phyloP scores from a whole-genome alignment of 2,329 filamentous ascomycete genomes.

The Sporothrix schenckii region DNA sequence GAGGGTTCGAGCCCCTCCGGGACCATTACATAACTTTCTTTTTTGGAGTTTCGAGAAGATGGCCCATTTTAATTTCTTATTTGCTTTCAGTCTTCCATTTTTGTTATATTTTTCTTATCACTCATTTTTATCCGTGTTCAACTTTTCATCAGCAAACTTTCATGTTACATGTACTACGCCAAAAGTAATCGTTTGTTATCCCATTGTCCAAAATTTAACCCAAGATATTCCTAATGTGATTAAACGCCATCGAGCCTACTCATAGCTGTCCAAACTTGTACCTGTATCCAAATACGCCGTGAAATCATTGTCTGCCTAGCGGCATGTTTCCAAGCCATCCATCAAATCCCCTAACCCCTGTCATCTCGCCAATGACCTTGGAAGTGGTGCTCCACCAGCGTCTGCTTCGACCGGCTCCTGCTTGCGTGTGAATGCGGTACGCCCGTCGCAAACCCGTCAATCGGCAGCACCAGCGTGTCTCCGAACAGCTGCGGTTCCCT shows the following conservation, averaged over 20 bases:
- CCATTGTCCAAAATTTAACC: too few species aligned
- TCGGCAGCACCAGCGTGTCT: conserved; percentile 37
- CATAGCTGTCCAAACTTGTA: background rate
- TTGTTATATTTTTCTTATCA: background rate
- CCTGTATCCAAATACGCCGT: background rate
- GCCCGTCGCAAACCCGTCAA: conserved; percentile 37
- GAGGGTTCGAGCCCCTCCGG: conserved; percentile 38
- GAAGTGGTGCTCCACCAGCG: conserved; percentile 34
- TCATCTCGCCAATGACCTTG: conserved; percentile 33
- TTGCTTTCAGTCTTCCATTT: background rate
- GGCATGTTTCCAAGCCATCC: background rate
- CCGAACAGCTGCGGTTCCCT: conserved; percentile 36
- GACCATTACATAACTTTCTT: conserved; percentile 30
- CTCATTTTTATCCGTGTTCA: background rate
- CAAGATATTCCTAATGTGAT: too few species aligned
- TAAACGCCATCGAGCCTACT: background rate
- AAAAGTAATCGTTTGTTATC: too few species aligned
- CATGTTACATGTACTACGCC: too few species aligned
- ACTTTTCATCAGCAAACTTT: too few species aligned
- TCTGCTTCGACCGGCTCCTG: background rate
- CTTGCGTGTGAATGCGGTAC: conserved; percentile 36
- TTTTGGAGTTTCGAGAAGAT: conserved; percentile 1
- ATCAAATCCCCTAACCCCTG: background rate
- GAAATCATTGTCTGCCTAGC: background rate
- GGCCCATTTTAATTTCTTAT: background rate